These are phyloP conservation scores for Entrophospora sp. DNA, from an alignment of 192 early-diverging fungal species.

Conservation along the genomic window DNA sequence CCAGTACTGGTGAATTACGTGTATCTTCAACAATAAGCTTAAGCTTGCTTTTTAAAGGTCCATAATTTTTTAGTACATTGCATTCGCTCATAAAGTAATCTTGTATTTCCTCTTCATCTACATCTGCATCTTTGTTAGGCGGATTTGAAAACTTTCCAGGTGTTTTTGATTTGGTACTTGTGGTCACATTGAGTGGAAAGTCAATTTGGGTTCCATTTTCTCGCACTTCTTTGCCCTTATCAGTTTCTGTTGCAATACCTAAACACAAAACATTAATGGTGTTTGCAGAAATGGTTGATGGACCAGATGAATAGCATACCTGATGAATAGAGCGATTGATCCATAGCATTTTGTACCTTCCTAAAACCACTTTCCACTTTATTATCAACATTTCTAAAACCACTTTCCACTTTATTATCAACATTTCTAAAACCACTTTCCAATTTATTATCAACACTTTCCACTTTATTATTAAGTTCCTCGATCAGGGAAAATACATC, in stretches of 20 bases:
- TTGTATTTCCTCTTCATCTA: not conserved
- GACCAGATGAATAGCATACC: not conserved
- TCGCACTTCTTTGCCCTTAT: not conserved
- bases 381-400: not conserved
- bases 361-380: too few species aligned
- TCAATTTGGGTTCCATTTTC: not conserved
- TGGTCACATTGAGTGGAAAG: not conserved
- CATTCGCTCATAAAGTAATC: conserved; percentile 11
- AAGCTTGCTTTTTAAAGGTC: not conserved
- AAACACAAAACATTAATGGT: not conserved
- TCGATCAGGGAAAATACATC: not conserved
- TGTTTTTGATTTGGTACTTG: not conserved
- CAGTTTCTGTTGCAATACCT: not conserved
- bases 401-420: not conserved
- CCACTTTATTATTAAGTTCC: not conserved
- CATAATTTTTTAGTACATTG: not conserved
- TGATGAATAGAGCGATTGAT: not conserved
- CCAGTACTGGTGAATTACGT: not conserved
- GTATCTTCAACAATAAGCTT: not conserved
- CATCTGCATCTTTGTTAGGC: not conserved
- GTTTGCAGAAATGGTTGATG: not conserved
- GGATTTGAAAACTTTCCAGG: not conserved
- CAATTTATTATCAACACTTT: not conserved
- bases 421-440: not conserved
- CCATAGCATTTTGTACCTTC: not conserved